Percentiles rank a stretch among this genome's conserved stretches.
Conservation (phyloP, 345 rosid genomes). For the Orychophragmus violaceus region DNA sequence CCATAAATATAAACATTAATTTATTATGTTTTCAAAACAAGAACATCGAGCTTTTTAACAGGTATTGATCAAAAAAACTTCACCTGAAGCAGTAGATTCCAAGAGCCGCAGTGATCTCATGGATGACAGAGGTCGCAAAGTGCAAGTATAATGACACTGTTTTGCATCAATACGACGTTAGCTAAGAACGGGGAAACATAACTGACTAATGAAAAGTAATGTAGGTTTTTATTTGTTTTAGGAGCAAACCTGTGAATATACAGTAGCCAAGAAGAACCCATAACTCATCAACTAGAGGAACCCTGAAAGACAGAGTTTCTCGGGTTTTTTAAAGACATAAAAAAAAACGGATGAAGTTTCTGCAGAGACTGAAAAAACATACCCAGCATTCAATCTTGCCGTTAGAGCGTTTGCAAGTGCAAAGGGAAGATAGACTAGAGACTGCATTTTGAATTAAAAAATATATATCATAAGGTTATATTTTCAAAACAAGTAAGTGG, state of each 20-base stretch:
- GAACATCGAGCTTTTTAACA: background rate
- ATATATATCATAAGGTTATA: background rate
- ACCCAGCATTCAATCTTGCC: constrained; percentile 93
- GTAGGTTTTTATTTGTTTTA: background rate
- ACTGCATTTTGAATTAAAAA: constrained; percentile 39
- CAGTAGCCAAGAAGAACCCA: constrained; percentile 97
- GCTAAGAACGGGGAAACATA: background rate
- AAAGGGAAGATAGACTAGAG: constrained; percentile 83
- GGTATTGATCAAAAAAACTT: background rate
- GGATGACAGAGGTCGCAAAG: constrained; percentile 86
- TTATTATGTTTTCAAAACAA: background rate
- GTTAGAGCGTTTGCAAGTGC: constrained; percentile 94
- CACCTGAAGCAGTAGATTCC: constrained; percentile 99
- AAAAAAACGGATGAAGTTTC: background rate
- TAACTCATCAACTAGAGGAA: constrained; percentile 79
- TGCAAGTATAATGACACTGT: constrained; percentile 73
- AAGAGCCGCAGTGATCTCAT: constrained; percentile 88
- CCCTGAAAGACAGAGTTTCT: constrained; percentile 40
- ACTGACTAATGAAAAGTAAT: background rate
- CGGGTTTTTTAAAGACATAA: background rate
- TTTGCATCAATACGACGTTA: background rate
- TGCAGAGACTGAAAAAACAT: constrained; percentile 22
- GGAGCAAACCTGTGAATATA: constrained; percentile 58
- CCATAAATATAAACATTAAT: background rate
- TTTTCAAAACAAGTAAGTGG: background rate